Conservation (phyloP, 352 stramenopile species). For the Pythium vanterpoolii region DNA sequence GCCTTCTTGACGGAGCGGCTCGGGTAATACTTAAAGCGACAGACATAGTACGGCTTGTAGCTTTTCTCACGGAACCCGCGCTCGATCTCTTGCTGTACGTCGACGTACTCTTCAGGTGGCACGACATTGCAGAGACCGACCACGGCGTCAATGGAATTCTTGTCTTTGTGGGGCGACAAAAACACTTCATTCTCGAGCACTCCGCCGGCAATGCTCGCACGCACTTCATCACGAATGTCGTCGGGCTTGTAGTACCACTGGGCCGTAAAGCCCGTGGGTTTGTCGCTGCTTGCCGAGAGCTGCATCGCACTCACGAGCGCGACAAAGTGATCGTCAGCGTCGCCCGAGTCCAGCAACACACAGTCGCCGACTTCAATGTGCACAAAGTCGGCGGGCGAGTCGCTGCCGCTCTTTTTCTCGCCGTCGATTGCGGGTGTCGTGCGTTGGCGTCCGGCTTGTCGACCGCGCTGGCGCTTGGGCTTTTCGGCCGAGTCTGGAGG, state of each 20-base stretch:
- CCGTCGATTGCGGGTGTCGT: background rate
- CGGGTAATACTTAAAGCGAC: conserved; percentile 82
- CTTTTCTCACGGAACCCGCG: conserved; percentile 67
- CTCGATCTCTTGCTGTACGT: conserved; percentile 69
- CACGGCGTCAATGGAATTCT: conserved; percentile 78
- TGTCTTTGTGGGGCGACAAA: conserved; percentile 80
- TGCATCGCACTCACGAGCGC: conserved; percentile 75
- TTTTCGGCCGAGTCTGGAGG: conserved; percentile 3
- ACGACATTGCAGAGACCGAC: conserved; percentile 77
- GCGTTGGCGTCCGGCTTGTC: background rate
- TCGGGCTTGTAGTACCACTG: conserved; percentile 87
- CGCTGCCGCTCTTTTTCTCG: background rate
- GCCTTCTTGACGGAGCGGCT: conserved; percentile 60
- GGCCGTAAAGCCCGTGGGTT: conserved; percentile 59
- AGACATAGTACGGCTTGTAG: conserved; percentile 60
- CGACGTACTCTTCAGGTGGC: conserved; percentile 62
- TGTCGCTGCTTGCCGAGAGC: conserved; percentile 47
- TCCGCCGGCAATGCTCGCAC: conserved; percentile 51
- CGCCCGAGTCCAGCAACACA: conserved; percentile 72
- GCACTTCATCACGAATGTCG: conserved; percentile 63
- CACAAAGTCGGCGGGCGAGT: conserved; percentile 52
- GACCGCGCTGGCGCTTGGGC: conserved; percentile 10
- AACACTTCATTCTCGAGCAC: conserved; percentile 76
- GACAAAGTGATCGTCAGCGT: conserved; percentile 59
- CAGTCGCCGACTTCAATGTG: conserved; percentile 72